Percentiles rank a stretch among this genome's conserved stretches.
Evolutionary conservation across 306 rosid genomes (phyloP).

Genomic region (Elaeagnus macrophylla): DNA sequence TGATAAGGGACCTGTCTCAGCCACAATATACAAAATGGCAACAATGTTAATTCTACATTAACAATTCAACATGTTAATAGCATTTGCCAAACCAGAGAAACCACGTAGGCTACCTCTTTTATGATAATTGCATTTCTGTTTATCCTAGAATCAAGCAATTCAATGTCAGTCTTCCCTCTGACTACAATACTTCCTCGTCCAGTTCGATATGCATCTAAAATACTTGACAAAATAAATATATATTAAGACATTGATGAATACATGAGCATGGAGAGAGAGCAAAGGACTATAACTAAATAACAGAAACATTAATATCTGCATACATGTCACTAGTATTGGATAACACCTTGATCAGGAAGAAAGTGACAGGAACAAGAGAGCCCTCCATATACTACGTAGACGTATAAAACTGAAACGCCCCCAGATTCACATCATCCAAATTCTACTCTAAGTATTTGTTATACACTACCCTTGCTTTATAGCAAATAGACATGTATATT

Average conservation of each 20-base stretch:
- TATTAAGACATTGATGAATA: constrained; percentile 12
- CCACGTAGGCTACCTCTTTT: constrained; percentile 53
- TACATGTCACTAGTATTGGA: background rate
- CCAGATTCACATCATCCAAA: background rate
- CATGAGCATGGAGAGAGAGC: constrained; percentile 5
- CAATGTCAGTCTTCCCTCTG: constrained; percentile 91
- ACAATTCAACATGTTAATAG: constrained; percentile 8
- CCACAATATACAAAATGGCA: constrained; percentile 15
- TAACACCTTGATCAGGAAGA: background rate
- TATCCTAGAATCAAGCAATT: constrained; percentile 73
- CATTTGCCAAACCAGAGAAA: constrained; percentile 13
- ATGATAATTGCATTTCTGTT: constrained; percentile 70
- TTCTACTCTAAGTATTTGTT: background rate
- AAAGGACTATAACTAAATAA: background rate
- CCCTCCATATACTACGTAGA: background rate
- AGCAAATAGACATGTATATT: background rate
- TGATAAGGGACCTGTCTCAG: constrained; percentile 82
- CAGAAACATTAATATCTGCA: too few relatives aligned
- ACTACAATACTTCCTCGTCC: constrained; percentile 82
- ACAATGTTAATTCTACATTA: constrained; percentile 9
- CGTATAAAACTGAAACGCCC: background rate
- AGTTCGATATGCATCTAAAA: constrained; percentile 85
- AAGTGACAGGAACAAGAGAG: background rate
- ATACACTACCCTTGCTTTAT: background rate
- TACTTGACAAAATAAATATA: constrained; percentile 43